A percentile compares a stretch with the other conserved stretches of the same genome.
These are phyloP conservation scores for Pythium aristosporum DNA, from an alignment of 352 stramenopile genomes.

Conservation along the genomic window DNA sequence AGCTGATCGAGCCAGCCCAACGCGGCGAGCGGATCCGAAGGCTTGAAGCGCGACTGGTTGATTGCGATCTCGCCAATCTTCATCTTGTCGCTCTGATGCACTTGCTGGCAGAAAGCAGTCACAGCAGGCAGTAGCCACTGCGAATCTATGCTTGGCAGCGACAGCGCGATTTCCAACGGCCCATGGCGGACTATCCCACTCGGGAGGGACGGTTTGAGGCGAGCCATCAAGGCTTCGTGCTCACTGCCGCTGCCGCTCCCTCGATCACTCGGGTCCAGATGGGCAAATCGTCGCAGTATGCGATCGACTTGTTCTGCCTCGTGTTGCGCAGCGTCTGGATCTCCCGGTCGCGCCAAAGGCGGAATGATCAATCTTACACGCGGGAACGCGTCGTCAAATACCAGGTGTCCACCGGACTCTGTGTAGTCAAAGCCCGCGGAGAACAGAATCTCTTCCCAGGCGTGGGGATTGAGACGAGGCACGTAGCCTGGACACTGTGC, in stretches of 20 bases:
- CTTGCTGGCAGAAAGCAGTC: not conserved
- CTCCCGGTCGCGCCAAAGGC: not conserved
- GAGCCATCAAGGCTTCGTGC: not conserved
- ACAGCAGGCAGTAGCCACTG: constrained; percentile 12
- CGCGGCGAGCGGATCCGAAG: constrained; percentile 3
- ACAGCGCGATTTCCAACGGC: constrained; percentile 8
- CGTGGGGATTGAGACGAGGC: not conserved
- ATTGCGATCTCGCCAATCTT: constrained; percentile 7
- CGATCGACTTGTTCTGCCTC: not conserved
- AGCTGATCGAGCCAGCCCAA: constrained; percentile 7
- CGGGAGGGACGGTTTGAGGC: not conserved
- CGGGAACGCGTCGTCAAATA: not conserved
- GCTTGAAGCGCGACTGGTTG: constrained; percentile 8
- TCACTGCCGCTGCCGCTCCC: not conserved
- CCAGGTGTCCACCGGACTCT: no score
- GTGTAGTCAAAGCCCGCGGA: not conserved
- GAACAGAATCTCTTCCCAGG: constrained; percentile 6
- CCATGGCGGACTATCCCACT: not conserved
- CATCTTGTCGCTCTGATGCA: not conserved
- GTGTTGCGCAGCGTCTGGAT: not conserved
- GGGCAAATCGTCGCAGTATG: not conserved
- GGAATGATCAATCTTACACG: not conserved
- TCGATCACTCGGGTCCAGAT: not conserved
- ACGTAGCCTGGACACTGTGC: constrained; percentile 8
- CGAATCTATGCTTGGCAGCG: constrained; percentile 20